These are phyloP conservation scores for Amylocarpus encephaloides DNA, from an alignment of 2,329 filamentous ascomycete species.

Conservation along the genomic window DNA sequence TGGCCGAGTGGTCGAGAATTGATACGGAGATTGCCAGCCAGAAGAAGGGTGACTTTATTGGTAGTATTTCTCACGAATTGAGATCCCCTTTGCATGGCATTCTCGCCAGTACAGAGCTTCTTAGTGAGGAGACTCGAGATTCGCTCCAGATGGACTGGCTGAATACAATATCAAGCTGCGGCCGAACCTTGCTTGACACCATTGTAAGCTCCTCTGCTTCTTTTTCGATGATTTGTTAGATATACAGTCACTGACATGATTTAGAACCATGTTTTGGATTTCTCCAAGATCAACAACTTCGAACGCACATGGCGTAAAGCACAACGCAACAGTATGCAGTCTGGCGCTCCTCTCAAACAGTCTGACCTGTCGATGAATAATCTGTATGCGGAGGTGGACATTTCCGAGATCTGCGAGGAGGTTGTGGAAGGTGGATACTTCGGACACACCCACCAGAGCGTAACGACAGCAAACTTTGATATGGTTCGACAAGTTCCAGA, in stretches of 20 bases:
- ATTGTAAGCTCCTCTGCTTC: conserved; percentile 25
- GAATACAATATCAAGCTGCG: conserved; percentile 34
- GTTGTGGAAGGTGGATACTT: conserved; percentile 32
- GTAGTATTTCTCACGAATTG: conserved; percentile 52
- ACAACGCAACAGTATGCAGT: conserved; percentile 12
- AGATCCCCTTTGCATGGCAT: conserved; percentile 53
- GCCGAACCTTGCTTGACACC: conserved; percentile 34
- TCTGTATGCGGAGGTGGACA: conserved; percentile 30
- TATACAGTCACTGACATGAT: not conserved
- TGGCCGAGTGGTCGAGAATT: conserved; percentile 49
- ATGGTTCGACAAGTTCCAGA: conserved; percentile 27
- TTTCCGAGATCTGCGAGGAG: conserved; percentile 31
- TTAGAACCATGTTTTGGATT: conserved; percentile 37
- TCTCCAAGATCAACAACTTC: conserved; percentile 34
- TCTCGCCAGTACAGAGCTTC: conserved; percentile 44
- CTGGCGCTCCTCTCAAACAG: conserved; percentile 18
- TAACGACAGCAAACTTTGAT: conserved; percentile 28
- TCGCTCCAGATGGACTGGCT: conserved; percentile 29
- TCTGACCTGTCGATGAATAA: conserved; percentile 32
- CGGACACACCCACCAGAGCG: conserved; percentile 31
- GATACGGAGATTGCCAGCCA: conserved; percentile 45
- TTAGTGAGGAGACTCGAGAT: conserved; percentile 37
- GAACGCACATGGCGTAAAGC: conserved; percentile 30
- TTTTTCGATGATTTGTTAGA: not conserved
- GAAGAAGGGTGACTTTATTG: conserved; percentile 53